phyloP scores from a whole-genome alignment of 2,329 filamentous ascomycete species.

The Sporothrix pseudoabietina region DNA sequence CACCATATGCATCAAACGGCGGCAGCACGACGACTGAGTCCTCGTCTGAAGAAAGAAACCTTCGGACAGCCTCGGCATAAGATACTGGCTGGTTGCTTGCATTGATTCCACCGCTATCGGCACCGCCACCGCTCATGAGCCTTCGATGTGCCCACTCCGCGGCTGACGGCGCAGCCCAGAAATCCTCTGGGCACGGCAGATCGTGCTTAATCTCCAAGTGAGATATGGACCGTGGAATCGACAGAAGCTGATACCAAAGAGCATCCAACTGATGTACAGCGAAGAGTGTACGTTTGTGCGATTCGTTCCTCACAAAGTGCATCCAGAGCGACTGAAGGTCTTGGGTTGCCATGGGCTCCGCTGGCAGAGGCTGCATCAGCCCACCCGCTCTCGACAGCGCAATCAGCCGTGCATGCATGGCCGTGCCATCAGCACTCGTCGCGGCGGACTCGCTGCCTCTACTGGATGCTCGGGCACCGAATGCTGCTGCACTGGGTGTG shows the following conservation, averaged over 20 bases:
- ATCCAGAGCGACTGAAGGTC: slow-evolving; percentile 46
- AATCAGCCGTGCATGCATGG: slow-evolving; percentile 47
- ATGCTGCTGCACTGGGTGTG: not conserved
- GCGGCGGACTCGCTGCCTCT: not conserved
- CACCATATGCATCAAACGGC: slow-evolving; percentile 46
- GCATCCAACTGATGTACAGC: slow-evolving; percentile 49
- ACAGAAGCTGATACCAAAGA: slow-evolving; percentile 49
- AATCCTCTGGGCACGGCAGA: slow-evolving; percentile 45
- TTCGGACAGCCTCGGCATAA: slow-evolving; percentile 45
- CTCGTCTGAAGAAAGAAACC: slow-evolving; percentile 42
- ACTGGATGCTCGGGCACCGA: not conserved
- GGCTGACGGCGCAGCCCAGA: slow-evolving; percentile 45
- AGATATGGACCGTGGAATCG: slow-evolving; percentile 43
- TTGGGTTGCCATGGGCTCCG: slow-evolving; percentile 36
- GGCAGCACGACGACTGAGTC: slow-evolving; percentile 39
- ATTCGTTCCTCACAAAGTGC: slow-evolving; percentile 44
- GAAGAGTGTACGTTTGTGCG: slow-evolving; percentile 48
- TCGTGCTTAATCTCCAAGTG: slow-evolving; percentile 50
- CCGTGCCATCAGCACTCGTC: slow-evolving; percentile 39
- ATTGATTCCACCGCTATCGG: slow-evolving; percentile 25
- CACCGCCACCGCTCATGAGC: slow-evolving; percentile 33
- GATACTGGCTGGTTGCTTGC: slow-evolving; percentile 33
- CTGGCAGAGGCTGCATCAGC: slow-evolving; percentile 42
- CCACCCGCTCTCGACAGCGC: slow-evolving; percentile 43
- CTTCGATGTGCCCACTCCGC: slow-evolving; percentile 43